A percentile compares a stretch with the other conserved stretches of the same genome.
Evolutionary conservation across 2,329 filamentous ascomycete genomes (phyloP).

Genomic region (Colletotrichum lindemuthianum): DNA sequence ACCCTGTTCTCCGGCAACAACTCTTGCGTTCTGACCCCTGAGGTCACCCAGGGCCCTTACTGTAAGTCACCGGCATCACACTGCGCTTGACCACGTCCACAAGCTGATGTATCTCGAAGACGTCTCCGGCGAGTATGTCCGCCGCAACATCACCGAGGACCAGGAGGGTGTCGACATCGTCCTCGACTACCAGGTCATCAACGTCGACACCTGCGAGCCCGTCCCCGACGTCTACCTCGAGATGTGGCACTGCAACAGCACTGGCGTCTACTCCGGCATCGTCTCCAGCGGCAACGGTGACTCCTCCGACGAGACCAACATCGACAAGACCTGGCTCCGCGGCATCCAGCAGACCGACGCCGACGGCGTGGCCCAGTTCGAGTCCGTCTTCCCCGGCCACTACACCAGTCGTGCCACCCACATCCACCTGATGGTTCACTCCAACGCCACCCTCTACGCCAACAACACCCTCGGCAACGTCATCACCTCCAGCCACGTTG

Average conservation of each 20-base stretch:
- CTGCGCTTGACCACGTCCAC: neutral
- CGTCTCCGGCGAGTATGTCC: slow-evolving; percentile 50
- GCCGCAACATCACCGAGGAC: slow-evolving; percentile 52
- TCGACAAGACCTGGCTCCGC: slow-evolving; percentile 51
- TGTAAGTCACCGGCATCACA: slow-evolving; percentile 40
- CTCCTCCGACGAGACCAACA: slow-evolving; percentile 40
- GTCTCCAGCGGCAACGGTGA: slow-evolving; percentile 48
- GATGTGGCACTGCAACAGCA: slow-evolving; percentile 57
- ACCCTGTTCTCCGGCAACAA: slow-evolving; percentile 49
- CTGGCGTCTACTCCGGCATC: slow-evolving; percentile 56
- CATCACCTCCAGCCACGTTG: slow-evolving; percentile 64
- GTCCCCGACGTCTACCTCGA: slow-evolving; percentile 53
- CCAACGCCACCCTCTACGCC: slow-evolving; percentile 42
- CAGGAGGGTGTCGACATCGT: slow-evolving; percentile 52
- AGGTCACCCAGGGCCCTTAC: slow-evolving; percentile 60
- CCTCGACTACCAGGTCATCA: slow-evolving; percentile 55
- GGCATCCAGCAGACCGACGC: slow-evolving; percentile 51
- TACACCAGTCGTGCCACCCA: slow-evolving; percentile 53
- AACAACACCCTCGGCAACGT: slow-evolving; percentile 50
- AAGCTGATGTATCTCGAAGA: slow-evolving; percentile 29
- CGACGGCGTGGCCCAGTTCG: slow-evolving; percentile 53
- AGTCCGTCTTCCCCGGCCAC: slow-evolving; percentile 55
- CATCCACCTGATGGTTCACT: slow-evolving; percentile 51
- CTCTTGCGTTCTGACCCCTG: slow-evolving; percentile 57
- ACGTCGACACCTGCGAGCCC: slow-evolving; percentile 53